These are phyloP conservation scores for Chrysoporthe austroafricana DNA, from an alignment of 2,329 filamentous ascomycete species.

Conservation along the genomic window DNA sequence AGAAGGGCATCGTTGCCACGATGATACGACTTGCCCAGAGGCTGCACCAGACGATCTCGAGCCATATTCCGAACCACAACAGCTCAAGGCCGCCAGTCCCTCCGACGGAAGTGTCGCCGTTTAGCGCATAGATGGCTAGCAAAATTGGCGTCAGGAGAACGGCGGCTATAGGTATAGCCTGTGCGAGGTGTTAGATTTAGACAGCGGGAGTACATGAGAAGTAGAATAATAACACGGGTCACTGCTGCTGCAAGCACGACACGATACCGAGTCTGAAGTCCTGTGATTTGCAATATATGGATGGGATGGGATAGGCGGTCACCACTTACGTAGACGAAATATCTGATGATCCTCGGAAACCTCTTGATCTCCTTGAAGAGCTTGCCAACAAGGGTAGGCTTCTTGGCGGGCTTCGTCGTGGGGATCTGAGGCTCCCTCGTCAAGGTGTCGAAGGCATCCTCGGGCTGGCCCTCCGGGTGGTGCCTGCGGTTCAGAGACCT, in stretches of 20 bases:
- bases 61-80: conserved; percentile 93
- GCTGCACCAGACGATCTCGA: conserved; percentile 90
- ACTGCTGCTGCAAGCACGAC: not conserved
- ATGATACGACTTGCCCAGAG: conserved; percentile 75
- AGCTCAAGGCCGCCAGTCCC: conserved; percentile 75
- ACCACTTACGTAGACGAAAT: conserved; percentile 48
- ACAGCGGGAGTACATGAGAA: not conserved
- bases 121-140: conserved; percentile 38
- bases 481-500: conserved; percentile 36
- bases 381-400: conserved; percentile 36
- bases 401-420: conserved; percentile 27
- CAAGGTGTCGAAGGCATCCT: conserved; percentile 53
- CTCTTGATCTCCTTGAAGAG: conserved; percentile 51
- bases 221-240: not conserved
- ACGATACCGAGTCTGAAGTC: not conserved
- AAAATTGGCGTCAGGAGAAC: conserved; percentile 53
- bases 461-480: conserved; percentile 42
- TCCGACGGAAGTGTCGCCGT: conserved; percentile 52
- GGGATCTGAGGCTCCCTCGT: conserved; percentile 30
- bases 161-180: conserved; percentile 45
- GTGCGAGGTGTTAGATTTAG: not conserved
- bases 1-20: conserved; percentile 53
- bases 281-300: not conserved
- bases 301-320: not conserved
- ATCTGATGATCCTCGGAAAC: conserved; percentile 55